Conservation (phyloP, 768 basidiomycete genomes). For the Rhodotorula sphaerocarpa region DNA sequence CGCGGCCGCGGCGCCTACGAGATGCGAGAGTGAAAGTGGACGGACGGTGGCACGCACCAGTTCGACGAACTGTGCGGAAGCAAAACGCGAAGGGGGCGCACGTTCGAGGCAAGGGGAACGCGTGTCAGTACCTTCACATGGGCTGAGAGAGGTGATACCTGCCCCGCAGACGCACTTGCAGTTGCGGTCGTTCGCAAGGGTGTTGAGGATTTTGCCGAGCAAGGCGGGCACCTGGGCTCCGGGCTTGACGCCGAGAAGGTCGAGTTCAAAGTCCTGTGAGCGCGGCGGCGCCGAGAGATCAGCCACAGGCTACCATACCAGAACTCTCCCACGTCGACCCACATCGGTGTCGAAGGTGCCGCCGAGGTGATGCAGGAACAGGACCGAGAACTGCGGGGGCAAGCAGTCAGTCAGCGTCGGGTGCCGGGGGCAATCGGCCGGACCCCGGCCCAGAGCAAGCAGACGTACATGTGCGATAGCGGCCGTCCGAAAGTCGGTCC, state of each 20-base stretch:
- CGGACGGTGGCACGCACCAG: conserved; percentile 1
- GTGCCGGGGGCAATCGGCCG: too few relatives aligned
- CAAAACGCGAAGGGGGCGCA: not conserved
- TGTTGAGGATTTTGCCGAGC: conserved; percentile 31
- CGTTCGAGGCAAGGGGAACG: not conserved
- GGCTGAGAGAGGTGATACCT: too few relatives aligned
- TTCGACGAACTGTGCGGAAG: not conserved
- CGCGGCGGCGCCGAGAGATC: too few relatives aligned
- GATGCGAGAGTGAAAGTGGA: not conserved
- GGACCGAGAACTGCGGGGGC: conserved; percentile 14
- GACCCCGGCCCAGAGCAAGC: too few relatives aligned
- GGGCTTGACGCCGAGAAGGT: conserved; percentile 7
- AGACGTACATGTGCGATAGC: conserved; percentile 1
- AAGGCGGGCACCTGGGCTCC: conserved; percentile 23
- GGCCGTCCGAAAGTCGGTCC: not conserved
- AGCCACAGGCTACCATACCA: not conserved
- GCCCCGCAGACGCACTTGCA: conserved; percentile 28
- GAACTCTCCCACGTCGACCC: not conserved
- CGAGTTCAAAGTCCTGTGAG: conserved; percentile 29
- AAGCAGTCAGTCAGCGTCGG: too few relatives aligned
- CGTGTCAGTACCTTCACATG: too few relatives aligned
- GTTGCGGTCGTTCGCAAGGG: conserved; percentile 35
- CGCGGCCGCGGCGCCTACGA: not conserved
- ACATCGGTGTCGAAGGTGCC: conserved; percentile 23
- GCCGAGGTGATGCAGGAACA: conserved; percentile 25